A percentile compares a stretch with the other conserved stretches of the same genome.
Evolutionary conservation across 2,329 filamentous ascomycete genomes (phyloP).

Genomic region (Calonectria leucothoes): DNA sequence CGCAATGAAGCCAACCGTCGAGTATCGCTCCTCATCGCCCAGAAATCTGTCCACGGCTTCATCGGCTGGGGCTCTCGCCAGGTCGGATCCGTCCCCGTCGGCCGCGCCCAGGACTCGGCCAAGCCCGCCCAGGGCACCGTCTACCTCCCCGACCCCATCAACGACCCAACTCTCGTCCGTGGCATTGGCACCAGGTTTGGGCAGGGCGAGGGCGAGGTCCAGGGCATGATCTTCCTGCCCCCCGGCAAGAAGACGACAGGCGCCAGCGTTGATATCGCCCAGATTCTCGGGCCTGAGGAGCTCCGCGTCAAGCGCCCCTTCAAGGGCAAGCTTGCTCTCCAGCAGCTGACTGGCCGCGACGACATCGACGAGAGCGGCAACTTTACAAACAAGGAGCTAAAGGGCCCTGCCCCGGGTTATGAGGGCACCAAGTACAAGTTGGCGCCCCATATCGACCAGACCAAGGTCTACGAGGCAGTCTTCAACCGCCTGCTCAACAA

Average conservation of each 20-base stretch:
- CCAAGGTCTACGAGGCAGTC: conserved; percentile 91
- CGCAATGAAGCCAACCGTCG: conserved; percentile 88
- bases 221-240: conserved; percentile 88
- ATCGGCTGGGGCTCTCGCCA: conserved; percentile 88
- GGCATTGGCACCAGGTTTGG: conserved; percentile 87
- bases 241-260: conserved; percentile 81
- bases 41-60: conserved; percentile 94
- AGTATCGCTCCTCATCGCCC: conserved; percentile 92
- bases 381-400: conserved; percentile 66
- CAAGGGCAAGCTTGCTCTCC: conserved; percentile 78
- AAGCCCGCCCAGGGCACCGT: conserved; percentile 83
- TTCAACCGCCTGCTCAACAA: conserved; percentile 85
- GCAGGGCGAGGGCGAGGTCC: conserved; percentile 74
- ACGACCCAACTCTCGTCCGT: conserved; percentile 84
- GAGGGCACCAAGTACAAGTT: conserved; percentile 86
- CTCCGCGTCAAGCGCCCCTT: conserved; percentile 89
- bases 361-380: conserved; percentile 76
- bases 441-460: conserved; percentile 94
- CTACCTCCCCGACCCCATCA: conserved; percentile 88
- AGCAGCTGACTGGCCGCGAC: conserved; percentile 84
- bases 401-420: conserved; percentile 70
- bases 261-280: conserved; percentile 84
- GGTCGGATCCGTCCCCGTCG: conserved; percentile 92
- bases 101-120: conserved; percentile 88
- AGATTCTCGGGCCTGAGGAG: conserved; percentile 84